Evolutionary conservation across 2,329 filamentous ascomycete genomes (phyloP), one percentile per base, ranked within the genome.

Genomic region (Aspergillus oerlinghausenensis): DNA sequence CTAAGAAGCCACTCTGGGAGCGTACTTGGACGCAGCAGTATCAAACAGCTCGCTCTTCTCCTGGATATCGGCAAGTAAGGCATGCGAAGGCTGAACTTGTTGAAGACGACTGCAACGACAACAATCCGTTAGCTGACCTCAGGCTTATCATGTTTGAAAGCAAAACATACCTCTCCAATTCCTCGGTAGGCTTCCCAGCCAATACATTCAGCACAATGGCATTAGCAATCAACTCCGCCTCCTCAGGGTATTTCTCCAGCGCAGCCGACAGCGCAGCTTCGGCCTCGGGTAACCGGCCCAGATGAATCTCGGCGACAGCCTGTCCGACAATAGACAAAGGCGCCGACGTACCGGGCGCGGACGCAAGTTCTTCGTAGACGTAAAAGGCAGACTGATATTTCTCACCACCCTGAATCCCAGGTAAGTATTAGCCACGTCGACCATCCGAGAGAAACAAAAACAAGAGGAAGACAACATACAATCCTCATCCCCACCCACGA

Each of bases 371-470:
- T 76, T 97, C 93, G 69, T 91, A 97, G 59, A 97, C 93, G 80
- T 99, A 97, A 77, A 96, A 97, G 19, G 93, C 88, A 70, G 94
- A 90, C 70, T 97, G 94, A 76, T 97, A 97, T 73, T 91, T 94
- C 66, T 96, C 92, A 64, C 92, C 92, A 69, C 93, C 93, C 88
- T 96, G 35, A 9, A 40, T 35, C 10, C 21, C n/a, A 42, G 23
- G 19, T 17, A 23, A 28, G 32, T 7, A 26, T 17, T 29, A 52
- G 29, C 25, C n/a, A 51, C 10, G 35, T 42, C n/a, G 19, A 42
- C 4, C 6, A 7, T 4, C n/a, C 9, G 6, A 7, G 11, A 11
- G 11, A 32, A 32, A 32, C 3, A 32, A 32, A 11, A 38, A 11
- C 26, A 23, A 17, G 35, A 17, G 3, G 21, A 21, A 3, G 0